Percentiles rank a stretch among this genome's conserved stretches.
phyloP scores from a whole-genome alignment of 768 basidiomycete genomes.

The Phanerochaete sordida region DNA sequence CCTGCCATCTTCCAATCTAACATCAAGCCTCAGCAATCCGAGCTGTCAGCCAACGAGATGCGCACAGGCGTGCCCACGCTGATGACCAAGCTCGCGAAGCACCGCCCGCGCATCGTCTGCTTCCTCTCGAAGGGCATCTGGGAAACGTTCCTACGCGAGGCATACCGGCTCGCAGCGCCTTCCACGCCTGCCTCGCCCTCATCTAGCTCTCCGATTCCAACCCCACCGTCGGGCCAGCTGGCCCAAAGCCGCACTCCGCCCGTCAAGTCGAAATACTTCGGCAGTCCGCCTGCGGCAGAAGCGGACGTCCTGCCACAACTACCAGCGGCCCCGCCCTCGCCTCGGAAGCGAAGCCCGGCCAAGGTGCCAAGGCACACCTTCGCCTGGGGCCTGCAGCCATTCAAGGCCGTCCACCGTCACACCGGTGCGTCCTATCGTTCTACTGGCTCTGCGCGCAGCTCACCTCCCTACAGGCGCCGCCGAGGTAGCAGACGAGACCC shows the following conservation, averaged over 20 bases:
- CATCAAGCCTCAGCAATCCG: conserved; percentile 59
- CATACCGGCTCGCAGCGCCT: neutral
- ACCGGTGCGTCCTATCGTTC: neutral
- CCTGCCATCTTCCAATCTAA: neutral
- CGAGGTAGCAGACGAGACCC: conserved; percentile 41
- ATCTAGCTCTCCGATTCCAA: too few species aligned
- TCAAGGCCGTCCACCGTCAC: conserved; percentile 40
- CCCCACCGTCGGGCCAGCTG: neutral
- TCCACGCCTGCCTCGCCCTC: neutral
- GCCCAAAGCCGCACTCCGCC: neutral
- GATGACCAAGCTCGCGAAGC: conserved; percentile 52
- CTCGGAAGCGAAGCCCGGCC: neutral
- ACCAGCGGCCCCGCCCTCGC: neutral
- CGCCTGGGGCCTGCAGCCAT: conserved; percentile 46
- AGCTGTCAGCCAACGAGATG: conserved; percentile 53
- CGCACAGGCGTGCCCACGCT: conserved; percentile 50
- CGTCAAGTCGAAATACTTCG: neutral
- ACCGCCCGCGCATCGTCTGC: conserved; percentile 65
- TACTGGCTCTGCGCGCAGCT: neutral
- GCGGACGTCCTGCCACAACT: neutral
- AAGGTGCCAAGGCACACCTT: conserved; percentile 14
- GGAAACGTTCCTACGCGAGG: conserved; percentile 23
- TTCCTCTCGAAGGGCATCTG: conserved; percentile 77
- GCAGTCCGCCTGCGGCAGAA: neutral
- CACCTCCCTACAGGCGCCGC: neutral